Base-by-base conservation (phyloP, 1,139 yeast species). In the Protomyces lactucae-debilis region DNA sequence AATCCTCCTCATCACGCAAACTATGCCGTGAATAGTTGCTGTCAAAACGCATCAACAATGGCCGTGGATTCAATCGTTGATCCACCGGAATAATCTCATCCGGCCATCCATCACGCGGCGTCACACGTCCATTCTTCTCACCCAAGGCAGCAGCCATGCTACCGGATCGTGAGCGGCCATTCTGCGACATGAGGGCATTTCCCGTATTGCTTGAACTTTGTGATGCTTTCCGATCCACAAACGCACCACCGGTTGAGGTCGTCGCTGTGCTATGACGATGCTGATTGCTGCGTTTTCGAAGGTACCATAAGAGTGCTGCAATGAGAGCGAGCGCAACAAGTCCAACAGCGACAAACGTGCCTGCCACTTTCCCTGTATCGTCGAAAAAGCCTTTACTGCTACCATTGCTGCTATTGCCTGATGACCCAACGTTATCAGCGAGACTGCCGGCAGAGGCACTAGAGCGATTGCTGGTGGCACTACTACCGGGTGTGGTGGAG, bases 1-100 rank as follows among this genome's bases (percentile, higher is more conserved):
- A 88, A 73, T 88, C 95, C 66, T 80, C 78, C 68, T 87, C 87
- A 73, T 88, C 95, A 48, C 85, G 87, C 65, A 88, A 76, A n/a
- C 88, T 82, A 68, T 83, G 79, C 65, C 81, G 78, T 23, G 90
- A 84, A 65, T 80, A 82, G 71, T 82, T 83, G 66, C 79, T 80
- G 70, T 77, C 84, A 76, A 77, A 76, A 43, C 75, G 71, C 76
- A 81, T 75, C 72, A 85, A 84, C 80, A 86, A 80, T 56, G 84
- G 83, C 45, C 79, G 78, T 2, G 92, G 90, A 69, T 87, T 92
- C 66, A 87, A 74, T 55, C 91, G 78, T 68, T 85, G 85, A 72
- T 88, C 95, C 60, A 86, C 82, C 23, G 63, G 63, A 10, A 64
- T 65, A 39, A 68, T 54, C 14, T 66, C 56, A 10, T 57, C 61